phyloP scores from a whole-genome alignment of 352 stramenopile species.

The Blastocystis sp. region DNA sequence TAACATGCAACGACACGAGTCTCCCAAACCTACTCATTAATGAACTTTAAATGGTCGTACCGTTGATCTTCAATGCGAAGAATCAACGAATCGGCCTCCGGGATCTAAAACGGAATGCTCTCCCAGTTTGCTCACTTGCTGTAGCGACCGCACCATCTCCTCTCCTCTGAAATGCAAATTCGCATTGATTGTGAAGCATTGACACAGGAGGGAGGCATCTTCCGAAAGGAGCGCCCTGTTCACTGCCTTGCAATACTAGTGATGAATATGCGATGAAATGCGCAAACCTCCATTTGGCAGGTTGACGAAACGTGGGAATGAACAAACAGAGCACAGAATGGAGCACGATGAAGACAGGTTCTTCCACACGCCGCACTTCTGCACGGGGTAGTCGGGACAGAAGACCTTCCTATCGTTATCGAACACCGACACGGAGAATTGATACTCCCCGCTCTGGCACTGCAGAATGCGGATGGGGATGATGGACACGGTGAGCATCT shows the following conservation, averaged over 20 bases:
- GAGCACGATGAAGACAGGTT: not conserved
- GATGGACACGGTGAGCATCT: not conserved
- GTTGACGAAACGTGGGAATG: not conserved
- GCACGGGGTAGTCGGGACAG: constrained; percentile 55
- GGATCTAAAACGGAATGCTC: not conserved
- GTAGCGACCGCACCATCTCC: not conserved
- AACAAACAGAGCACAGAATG: constrained; percentile 41
- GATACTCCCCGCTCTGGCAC: constrained; percentile 15
- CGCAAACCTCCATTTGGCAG: not conserved
- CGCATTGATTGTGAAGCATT: constrained; percentile 27
- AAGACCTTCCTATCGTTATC: constrained; percentile 44
- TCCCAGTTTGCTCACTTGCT: not conserved
- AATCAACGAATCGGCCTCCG: not conserved
- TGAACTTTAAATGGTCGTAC: not conserved
- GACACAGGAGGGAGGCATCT: not conserved
- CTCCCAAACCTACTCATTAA: not conserved
- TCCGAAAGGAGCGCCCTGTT: not conserved
- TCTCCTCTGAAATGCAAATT: not conserved
- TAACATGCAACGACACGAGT: not conserved
- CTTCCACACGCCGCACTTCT: constrained; percentile 27
- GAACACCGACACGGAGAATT: constrained; percentile 25
- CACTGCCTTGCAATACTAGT: constrained; percentile 19
- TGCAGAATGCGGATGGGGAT: constrained; percentile 30
- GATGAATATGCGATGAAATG: not conserved
- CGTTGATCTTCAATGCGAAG: not conserved